phyloP scores from a whole-genome alignment of 2,329 filamentous ascomycete species.

The Lasiodiplodia sp. region DNA sequence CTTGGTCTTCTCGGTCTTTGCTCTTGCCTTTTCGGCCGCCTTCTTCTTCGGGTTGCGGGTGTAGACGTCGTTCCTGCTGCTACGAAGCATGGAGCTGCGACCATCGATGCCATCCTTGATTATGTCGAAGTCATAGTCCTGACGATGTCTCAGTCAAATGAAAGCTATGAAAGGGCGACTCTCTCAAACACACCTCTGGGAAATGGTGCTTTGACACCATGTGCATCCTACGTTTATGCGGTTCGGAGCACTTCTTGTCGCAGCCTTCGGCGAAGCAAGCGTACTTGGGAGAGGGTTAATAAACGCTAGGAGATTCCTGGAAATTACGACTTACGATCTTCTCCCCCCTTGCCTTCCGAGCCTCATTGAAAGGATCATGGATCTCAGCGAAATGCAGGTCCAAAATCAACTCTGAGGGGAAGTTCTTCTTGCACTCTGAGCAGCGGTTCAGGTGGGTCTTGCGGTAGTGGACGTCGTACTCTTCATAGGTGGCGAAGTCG shows the following conservation, averaged over 20 bases:
- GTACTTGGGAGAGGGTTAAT: constrained; percentile 62
- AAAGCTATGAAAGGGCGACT: not conserved
- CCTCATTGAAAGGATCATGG: constrained; percentile 80
- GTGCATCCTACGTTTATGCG: constrained; percentile 85
- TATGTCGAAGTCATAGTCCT: constrained; percentile 59
- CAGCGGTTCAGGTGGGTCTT: constrained; percentile 85
- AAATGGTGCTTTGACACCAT: constrained; percentile 95
- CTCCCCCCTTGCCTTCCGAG: constrained; percentile 79
- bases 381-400: constrained; percentile 87
- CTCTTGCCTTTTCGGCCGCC: not conserved
- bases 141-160: not conserved
- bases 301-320: not conserved
- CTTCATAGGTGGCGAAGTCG: constrained; percentile 75
- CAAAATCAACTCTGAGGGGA: constrained; percentile 83
- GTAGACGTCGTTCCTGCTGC: constrained; percentile 11
- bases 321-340: constrained; percentile 71
- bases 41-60: not conserved
- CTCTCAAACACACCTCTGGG: constrained; percentile 60
- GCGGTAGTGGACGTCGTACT: constrained; percentile 87
- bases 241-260: constrained; percentile 81
- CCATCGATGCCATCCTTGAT: constrained; percentile 91
- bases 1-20: not conserved
- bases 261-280: constrained; percentile 90
- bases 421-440: constrained; percentile 82
- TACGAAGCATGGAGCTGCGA: constrained; percentile 74